These are phyloP conservation scores for Colletotrichum paranaense DNA, from an alignment of 2,329 filamentous ascomycete species.

Conservation along the genomic window DNA sequence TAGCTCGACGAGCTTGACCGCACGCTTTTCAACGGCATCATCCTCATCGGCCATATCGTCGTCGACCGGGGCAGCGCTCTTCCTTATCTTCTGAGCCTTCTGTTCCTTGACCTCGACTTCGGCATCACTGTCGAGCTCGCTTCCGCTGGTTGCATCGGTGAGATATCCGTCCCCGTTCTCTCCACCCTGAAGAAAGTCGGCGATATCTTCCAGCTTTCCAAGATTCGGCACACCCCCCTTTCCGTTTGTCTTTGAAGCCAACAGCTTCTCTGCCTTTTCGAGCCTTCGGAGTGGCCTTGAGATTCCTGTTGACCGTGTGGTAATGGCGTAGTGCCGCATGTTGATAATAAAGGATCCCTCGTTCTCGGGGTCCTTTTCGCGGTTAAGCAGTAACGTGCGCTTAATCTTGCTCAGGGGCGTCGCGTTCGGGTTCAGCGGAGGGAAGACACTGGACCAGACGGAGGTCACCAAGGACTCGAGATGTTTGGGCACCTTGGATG, in stretches of 20 bases:
- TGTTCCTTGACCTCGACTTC: constrained; percentile 87
- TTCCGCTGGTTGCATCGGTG: constrained; percentile 86
- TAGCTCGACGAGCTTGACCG: constrained; percentile 91
- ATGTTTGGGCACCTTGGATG: constrained; percentile 85
- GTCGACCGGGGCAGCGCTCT: constrained; percentile 59
- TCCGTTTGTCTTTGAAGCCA: constrained; percentile 68
- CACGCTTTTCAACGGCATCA: constrained; percentile 80
- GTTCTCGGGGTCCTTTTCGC: constrained; percentile 71
- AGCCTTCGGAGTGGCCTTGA: constrained; percentile 86
- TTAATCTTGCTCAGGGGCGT: constrained; percentile 94
- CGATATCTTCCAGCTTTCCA: constrained; percentile 89
- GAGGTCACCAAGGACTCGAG: constrained; percentile 93
- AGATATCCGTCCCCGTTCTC: constrained; percentile 85
- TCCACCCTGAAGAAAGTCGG: constrained; percentile 91
- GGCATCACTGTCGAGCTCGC: constrained; percentile 92
- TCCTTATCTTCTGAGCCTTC: constrained; percentile 68
- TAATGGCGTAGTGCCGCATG: constrained; percentile 94
- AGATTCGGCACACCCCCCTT: constrained; percentile 87
- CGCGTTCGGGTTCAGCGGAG: constrained; percentile 91
- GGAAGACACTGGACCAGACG: constrained; percentile 95
- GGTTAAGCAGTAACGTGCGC: constrained; percentile 89
- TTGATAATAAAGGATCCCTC: constrained; percentile 84
- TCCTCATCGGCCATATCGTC: constrained; percentile 59
- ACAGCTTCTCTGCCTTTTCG: constrained; percentile 85
- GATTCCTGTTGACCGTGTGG: constrained; percentile 85